These are phyloP conservation scores for Nothophytophthora sp. DNA, from an alignment of 352 stramenopile species.

Conservation along the genomic window DNA sequence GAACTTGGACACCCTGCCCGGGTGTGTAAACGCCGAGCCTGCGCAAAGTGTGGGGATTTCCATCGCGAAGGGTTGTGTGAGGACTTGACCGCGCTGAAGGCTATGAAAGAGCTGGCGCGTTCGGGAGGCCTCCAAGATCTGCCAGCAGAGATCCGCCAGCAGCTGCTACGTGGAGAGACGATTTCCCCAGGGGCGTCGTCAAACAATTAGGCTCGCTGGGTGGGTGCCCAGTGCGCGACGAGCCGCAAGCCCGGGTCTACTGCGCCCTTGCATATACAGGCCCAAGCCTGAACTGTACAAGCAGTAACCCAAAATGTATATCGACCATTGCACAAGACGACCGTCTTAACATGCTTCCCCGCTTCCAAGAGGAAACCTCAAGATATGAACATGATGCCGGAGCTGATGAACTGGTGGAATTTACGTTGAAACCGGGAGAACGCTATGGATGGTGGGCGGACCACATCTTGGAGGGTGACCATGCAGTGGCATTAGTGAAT, in stretches of 20 bases:
- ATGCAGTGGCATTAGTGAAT: slow-evolving; percentile 1
- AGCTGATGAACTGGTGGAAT: slow-evolving; percentile 7
- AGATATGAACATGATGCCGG: background rate
- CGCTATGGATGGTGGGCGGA: slow-evolving; percentile 9
- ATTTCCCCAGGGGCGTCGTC: background rate
- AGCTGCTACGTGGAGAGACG: background rate
- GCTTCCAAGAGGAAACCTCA: background rate
- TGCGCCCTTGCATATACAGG: slow-evolving; percentile 13
- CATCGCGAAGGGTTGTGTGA: background rate
- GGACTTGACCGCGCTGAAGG: background rate
- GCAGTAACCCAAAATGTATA: slow-evolving; percentile 12
- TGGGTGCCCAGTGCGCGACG: slow-evolving; percentile 17
- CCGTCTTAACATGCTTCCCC: background rate
- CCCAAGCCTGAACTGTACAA: background rate
- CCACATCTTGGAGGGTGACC: background rate
- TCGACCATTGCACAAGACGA: slow-evolving; percentile 1
- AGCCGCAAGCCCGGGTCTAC: slow-evolving; percentile 3
- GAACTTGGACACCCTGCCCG: background rate
- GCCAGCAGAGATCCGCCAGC: too few relatives aligned
- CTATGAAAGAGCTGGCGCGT: background rate
- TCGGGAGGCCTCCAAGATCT: background rate
- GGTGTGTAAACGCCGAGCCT: background rate
- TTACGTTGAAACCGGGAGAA: slow-evolving; percentile 7
- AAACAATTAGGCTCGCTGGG: slow-evolving; percentile 21
- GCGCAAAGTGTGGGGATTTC: background rate